Conservation (phyloP, 2,329 filamentous ascomycete species). For the Colletotrichum tamarilloi region DNA sequence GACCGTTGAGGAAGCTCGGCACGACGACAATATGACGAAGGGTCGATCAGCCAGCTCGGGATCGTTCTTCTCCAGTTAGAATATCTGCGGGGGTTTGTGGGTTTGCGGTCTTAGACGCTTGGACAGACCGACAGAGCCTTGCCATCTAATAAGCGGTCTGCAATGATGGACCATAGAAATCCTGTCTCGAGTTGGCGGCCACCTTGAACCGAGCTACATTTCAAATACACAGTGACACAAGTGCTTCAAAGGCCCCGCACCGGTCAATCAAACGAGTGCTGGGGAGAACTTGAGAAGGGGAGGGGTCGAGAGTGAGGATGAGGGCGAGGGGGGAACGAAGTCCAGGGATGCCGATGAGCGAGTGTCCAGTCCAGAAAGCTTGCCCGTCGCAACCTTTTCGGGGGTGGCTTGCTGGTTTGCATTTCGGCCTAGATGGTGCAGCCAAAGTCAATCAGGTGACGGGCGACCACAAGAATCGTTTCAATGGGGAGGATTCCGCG, state of each 20-base stretch:
- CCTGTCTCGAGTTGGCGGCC: slow-evolving; percentile 12
- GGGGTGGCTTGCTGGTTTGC: neutral
- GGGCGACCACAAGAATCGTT: neutral
- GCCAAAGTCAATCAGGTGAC: slow-evolving; percentile 29
- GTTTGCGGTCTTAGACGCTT: no score
- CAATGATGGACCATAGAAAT: neutral
- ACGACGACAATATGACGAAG: slow-evolving; percentile 12
- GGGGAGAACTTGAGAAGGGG: neutral
- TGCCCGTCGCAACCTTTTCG: neutral
- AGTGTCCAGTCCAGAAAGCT: neutral
- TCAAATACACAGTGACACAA: neutral
- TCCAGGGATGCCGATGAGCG: no score
- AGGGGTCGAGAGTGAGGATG: neutral
- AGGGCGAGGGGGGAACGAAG: no score
- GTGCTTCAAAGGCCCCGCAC: slow-evolving; percentile 12
- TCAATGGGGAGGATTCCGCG: neutral
- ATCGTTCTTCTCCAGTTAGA: neutral
- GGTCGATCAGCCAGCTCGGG: neutral
- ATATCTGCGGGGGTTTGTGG: neutral
- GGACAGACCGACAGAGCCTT: neutral
- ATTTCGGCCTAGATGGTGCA: slow-evolving; percentile 13
- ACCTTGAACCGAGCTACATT: neutral
- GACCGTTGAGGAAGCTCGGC: slow-evolving; percentile 22
- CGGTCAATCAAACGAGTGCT: slow-evolving; percentile 17
- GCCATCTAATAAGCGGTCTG: neutral